Evolutionary conservation across 1,139 yeast genomes (phyloP).

Genomic region (Protomyces gravidus): DNA sequence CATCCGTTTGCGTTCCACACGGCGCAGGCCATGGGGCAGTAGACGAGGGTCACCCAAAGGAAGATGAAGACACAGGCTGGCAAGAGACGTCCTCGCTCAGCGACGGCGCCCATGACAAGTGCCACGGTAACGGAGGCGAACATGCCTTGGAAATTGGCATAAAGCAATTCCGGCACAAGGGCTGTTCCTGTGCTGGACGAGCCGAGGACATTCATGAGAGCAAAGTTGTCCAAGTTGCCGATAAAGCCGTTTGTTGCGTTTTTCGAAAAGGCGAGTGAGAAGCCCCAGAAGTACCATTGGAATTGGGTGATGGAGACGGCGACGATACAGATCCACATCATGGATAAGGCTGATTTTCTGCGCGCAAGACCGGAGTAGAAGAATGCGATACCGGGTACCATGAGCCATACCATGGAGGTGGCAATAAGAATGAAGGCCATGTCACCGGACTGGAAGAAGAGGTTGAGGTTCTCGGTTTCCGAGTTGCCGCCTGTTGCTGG

Average conservation of each 20-base stretch:
- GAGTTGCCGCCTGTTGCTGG: conserved; percentile 30
- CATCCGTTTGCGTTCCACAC: conserved; percentile 91
- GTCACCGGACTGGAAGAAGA: conserved; percentile 50
- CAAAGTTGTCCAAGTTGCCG: conserved; percentile 79
- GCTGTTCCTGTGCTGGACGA: conserved; percentile 44
- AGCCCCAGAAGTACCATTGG: conserved; percentile 99
- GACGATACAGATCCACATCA: conserved; percentile 81
- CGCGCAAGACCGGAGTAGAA: conserved; percentile 89
- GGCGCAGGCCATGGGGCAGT: conserved; percentile 93
- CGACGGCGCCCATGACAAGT: conserved; percentile 88
- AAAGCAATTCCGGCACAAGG: conserved; percentile 74
- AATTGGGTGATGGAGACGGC: conserved; percentile 75
- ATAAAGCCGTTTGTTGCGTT: conserved; percentile 77
- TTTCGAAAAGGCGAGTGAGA: conserved; percentile 76
- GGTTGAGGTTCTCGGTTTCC: conserved; percentile 33
- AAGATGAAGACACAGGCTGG: conserved; percentile 81
- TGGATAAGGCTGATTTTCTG: conserved; percentile 80
- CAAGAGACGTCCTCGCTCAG: conserved; percentile 84
- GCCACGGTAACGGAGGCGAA: conserved; percentile 86
- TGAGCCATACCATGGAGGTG: conserved; percentile 73
- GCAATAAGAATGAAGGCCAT: conserved; percentile 45
- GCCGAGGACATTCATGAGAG: conserved; percentile 67
- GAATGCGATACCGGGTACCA: conserved; percentile 89
- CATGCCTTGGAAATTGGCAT: conserved; percentile 84
- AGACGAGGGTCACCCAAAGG: conserved; percentile 85